Conservation (phyloP, 441 rosid species). For the Sinapis alba region DNA sequence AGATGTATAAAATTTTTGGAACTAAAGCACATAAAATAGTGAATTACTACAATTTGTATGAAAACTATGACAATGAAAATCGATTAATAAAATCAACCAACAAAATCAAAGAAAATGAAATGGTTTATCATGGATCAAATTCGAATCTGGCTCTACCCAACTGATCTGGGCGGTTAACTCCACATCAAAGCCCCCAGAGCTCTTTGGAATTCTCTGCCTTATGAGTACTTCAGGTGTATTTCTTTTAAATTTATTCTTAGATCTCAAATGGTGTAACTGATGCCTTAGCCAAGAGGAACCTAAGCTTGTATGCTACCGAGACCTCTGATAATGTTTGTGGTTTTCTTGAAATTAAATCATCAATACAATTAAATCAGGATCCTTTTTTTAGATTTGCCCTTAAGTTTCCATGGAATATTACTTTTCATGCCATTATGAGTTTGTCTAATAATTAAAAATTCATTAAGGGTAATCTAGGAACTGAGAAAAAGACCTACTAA, state of each 20-base stretch:
- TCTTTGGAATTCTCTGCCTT: no score
- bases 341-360: no score
- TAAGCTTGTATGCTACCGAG: no score
- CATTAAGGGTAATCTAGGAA: neutral
- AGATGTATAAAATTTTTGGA: neutral
- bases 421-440: neutral
- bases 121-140: neutral
- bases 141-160: neutral
- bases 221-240: no score
- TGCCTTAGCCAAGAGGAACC: no score
- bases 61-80: neutral
- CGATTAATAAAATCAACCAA: neutral
- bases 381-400: neutral
- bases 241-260: no score
- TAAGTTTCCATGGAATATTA: neutral
- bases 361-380: neutral
- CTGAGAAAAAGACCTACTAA: neutral
- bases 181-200: neutral
- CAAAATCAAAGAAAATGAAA: neutral
- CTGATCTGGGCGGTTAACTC: neutral
- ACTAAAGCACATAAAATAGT: neutral
- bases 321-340: no score
- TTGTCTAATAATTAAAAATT: no score
- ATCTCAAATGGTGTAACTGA: no score
- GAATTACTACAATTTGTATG: neutral